phyloP scores from a whole-genome alignment of 2,329 filamentous ascomycete species.

The Paraphoma sp. region DNA sequence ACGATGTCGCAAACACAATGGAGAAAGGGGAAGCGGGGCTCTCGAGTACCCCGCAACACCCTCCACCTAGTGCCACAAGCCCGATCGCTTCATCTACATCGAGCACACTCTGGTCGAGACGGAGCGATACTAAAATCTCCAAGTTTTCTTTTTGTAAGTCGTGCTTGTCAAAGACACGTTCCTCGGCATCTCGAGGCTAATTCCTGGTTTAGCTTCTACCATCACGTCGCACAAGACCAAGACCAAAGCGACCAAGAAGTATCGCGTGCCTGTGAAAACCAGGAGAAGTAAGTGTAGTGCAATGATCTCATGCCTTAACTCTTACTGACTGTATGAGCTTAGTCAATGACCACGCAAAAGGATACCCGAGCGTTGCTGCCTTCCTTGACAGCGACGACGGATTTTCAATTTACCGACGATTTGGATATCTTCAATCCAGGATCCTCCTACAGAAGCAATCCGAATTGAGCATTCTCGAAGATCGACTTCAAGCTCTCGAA shows the following conservation, averaged over 20 bases:
- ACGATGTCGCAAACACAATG: background rate
- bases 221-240: no score
- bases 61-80: background rate
- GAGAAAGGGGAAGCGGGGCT: background rate
- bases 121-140: background rate
- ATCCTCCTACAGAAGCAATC: conserved; percentile 29
- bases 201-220: no score
- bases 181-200: no score
- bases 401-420: conserved; percentile 52
- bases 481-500: conserved; percentile 9
- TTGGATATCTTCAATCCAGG: conserved; percentile 50
- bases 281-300: background rate
- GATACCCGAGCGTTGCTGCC: conserved; percentile 48
- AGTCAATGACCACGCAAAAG: conserved; percentile 29
- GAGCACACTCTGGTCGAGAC: background rate
- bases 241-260: background rate
- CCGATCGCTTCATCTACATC: background rate
- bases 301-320: background rate
- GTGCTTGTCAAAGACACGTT: background rate
- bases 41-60: background rate
- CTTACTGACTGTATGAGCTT: background rate
- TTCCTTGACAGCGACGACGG: conserved; percentile 52
- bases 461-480: conserved; percentile 22
- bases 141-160: background rate
- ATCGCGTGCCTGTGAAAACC: background rate